Evolutionary conservation across 306 rosid species (phyloP).

Genomic region (Castanea mollissima): DNA sequence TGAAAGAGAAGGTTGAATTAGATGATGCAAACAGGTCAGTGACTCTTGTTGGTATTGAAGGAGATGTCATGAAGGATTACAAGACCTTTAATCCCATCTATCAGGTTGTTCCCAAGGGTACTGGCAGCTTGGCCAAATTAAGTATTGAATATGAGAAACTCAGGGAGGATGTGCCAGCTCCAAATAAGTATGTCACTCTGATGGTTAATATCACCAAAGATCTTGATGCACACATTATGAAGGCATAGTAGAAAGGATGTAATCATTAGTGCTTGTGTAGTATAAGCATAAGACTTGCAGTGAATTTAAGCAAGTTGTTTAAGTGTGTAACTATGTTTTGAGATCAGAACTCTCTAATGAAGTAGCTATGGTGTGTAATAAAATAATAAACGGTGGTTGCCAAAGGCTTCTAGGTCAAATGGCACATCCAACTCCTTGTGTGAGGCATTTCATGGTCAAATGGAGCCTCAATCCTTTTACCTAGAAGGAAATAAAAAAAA

Average conservation of each 20-base stretch:
- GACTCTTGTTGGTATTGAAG: constrained; percentile 23
- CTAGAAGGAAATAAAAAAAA: too few relatives aligned
- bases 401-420: too few relatives aligned
- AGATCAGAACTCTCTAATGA: not conserved
- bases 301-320: not conserved
- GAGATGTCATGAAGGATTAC: constrained; percentile 30
- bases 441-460: too few relatives aligned
- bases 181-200: constrained; percentile 22
- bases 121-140: constrained; percentile 10
- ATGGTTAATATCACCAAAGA: constrained; percentile 32
- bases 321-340: not conserved
- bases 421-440: too few relatives aligned
- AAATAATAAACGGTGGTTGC: too few relatives aligned
- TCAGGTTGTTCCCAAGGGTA: constrained; percentile 23
- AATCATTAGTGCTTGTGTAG: not conserved
- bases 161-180: constrained; percentile 16
- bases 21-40: constrained; percentile 22
- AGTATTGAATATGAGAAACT: constrained; percentile 33
- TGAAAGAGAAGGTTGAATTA: constrained; percentile 36
- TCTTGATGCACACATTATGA: constrained; percentile 30
- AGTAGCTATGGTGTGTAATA: too few relatives aligned
- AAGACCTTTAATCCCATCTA: constrained; percentile 19
- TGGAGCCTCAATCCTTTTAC: too few relatives aligned
- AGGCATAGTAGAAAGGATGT: not conserved
- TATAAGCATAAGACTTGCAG: not conserved